Evolutionary conservation across 148 eudicot genomes (phyloP).

Genomic region (Nepenthes gracilis): DNA sequence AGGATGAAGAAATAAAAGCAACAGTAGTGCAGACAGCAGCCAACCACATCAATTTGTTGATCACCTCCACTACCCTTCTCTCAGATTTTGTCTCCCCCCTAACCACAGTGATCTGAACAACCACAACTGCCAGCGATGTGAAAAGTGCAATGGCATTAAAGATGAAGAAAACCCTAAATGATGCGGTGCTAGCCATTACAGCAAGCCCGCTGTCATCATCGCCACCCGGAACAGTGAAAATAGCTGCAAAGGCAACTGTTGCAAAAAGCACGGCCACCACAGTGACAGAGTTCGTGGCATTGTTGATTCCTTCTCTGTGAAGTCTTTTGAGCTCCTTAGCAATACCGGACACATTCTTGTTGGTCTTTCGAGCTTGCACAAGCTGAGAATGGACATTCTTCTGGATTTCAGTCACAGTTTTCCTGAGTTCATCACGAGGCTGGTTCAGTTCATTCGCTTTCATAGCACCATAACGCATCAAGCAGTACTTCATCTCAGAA

Average conservation of each 20-base stretch:
- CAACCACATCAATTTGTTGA: slow-evolving; percentile 78
- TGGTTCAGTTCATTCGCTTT: slow-evolving; percentile 57
- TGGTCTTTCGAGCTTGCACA: slow-evolving; percentile 57
- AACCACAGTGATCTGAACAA: slow-evolving; percentile 64
- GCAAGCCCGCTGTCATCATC: slow-evolving; percentile 41
- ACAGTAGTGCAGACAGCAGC: slow-evolving; percentile 61
- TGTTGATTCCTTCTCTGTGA: slow-evolving; percentile 57
- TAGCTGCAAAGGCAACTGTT: slow-evolving; percentile 60
- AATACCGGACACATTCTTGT: slow-evolving; percentile 47
- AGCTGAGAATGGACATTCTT: slow-evolving; percentile 50
- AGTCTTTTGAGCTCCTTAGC: slow-evolving; percentile 62
- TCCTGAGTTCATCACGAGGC: slow-evolving; percentile 52
- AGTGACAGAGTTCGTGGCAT: slow-evolving; percentile 55
- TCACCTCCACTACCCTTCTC: slow-evolving; percentile 55
- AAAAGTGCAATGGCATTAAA: slow-evolving; percentile 53
- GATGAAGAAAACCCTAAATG: slow-evolving; percentile 55
- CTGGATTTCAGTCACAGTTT: slow-evolving; percentile 55
- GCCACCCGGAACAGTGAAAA: slow-evolving; percentile 62
- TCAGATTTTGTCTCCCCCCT: slow-evolving; percentile 63
- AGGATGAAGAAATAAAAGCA: slow-evolving; percentile 55
- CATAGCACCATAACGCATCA: slow-evolving; percentile 37
- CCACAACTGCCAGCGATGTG: slow-evolving; percentile 60
- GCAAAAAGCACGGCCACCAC: slow-evolving; percentile 73
- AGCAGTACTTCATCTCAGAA: slow-evolving; percentile 35
- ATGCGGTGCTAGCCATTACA: slow-evolving; percentile 19